Percentiles rank a stretch among this genome's conserved stretches.
Conservation (phyloP, 345 rosid genomes). For the Salix brachista region DNA sequence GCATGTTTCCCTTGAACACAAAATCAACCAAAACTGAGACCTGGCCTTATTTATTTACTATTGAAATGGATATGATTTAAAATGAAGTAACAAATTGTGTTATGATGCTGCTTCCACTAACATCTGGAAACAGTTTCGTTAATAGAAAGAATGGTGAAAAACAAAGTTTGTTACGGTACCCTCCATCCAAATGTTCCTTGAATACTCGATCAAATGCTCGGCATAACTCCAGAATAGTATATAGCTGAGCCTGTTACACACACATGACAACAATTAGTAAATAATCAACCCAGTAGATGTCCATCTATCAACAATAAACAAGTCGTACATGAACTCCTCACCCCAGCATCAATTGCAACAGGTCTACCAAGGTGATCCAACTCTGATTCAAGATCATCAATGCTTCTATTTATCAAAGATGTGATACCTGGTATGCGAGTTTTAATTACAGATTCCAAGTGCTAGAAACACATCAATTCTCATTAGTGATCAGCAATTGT, state of each 20-base stretch:
- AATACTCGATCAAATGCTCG: conserved; percentile 84
- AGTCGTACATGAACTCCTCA: neutral
- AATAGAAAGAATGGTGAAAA: neutral
- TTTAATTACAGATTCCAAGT: conserved; percentile 29
- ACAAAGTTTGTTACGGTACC: conserved; percentile 35
- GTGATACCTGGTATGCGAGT: conserved; percentile 28
- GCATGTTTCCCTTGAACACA: neutral
- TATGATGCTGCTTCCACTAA: neutral
- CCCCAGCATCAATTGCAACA: conserved; percentile 34
- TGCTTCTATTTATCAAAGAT: conserved; percentile 27
- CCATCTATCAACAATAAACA: neutral
- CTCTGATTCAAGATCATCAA: conserved; percentile 31
- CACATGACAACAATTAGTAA: neutral
- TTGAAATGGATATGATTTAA: neutral
- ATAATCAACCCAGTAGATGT: neutral
- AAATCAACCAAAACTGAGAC: neutral
- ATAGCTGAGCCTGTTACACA: conserved; percentile 66
- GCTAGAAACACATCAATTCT: conserved; percentile 8
- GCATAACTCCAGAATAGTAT: conserved; percentile 73
- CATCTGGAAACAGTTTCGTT: neutral
- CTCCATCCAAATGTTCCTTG: conserved; percentile 95
- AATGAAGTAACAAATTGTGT: neutral
- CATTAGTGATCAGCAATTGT: neutral
- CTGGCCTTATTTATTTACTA: neutral
- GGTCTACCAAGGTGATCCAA: conserved; percentile 30